Base-by-base conservation (phyloP, 2,329 filamentous ascomycete genomes). In the Xylaria multiplex region DNA sequence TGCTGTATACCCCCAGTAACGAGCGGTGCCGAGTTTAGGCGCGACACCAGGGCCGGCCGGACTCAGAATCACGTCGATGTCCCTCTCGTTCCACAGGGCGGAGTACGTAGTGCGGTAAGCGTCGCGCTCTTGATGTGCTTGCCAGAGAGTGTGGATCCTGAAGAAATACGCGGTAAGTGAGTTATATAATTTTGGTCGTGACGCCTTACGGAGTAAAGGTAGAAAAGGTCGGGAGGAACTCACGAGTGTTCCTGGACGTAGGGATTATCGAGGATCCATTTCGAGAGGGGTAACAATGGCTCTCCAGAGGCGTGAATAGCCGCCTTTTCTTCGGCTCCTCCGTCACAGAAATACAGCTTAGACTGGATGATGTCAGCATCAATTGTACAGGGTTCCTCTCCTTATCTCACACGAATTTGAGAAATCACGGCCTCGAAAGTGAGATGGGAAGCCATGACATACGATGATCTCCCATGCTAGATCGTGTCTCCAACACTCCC, bases 1-100 rank as follows among this genome's bases (percentile, higher is more conserved):
- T 0, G 84, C 79, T 0, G 88, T 90, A 70, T 92, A 92, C 1
- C 84, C 84, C 88, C 88, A 92, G 80, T 74, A 90, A 72, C 65
- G 81, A 77, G 69, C 86, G 76, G 68, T 88, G 68, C 65, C 78
- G 64, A 71, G 77, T 81, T 67, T 84, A 77, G 82, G 85, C n/a
- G 73, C 73, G 11, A 73, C 72, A 48, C 73, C 67, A 1, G 87
- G 86, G 0, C 84, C 85, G 0, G 81, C 84, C 0, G 89, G 89
- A 62, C 85, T 88, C 0, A 91, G 79, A 40, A 91, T 84, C 0
- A 88, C 85, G 74, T 92, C 89, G 8, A 90, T 82, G 49, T 75
- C 77, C 3, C 78, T 81, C 48, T 76, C 71, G 35, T 78, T 77
- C 79, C 81, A 83, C 8, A 77, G 75, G 1, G 74, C 66, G 2